A percentile compares a stretch with the other conserved stretches of the same genome.
phyloP scores from a whole-genome alignment of 768 basidiomycete genomes.

The Sporobolomyces phaffii region DNA sequence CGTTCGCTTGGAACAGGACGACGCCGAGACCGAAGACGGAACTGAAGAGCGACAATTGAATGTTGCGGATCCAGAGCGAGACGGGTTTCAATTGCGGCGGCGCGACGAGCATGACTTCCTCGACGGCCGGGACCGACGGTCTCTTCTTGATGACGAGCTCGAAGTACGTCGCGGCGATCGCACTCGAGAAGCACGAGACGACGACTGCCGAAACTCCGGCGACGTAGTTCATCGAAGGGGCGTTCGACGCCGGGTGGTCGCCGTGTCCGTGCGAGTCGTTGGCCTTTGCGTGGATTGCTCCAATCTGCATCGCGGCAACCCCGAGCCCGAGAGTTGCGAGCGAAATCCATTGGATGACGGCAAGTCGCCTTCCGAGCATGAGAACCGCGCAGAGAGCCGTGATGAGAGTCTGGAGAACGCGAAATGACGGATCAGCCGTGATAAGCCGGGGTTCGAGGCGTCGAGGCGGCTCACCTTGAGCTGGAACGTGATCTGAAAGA shows the following conservation, averaged over 20 bases:
- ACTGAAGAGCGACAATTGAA: conserved; percentile 35
- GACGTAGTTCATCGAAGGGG: conserved; percentile 22
- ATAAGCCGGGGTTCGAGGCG: too few species aligned
- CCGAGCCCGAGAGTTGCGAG: conserved; percentile 35
- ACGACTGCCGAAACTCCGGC: conserved; percentile 30
- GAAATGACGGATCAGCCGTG: too few species aligned
- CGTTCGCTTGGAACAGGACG: conserved; percentile 33
- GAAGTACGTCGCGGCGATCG: conserved; percentile 37
- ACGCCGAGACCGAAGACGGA: conserved; percentile 27
- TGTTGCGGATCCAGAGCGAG: conserved; percentile 38
- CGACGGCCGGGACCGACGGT: conserved; percentile 11
- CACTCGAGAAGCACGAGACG: conserved; percentile 36
- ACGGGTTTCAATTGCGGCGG: conserved; percentile 28
- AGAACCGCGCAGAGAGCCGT: conserved; percentile 32
- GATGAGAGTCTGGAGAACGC: conserved; percentile 22
- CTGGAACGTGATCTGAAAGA: conserved; percentile 43
- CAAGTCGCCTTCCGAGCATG: conserved; percentile 36
- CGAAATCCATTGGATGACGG: conserved; percentile 23
- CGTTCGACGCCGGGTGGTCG: neutral
- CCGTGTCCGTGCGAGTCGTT: conserved; percentile 21
- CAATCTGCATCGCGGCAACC: conserved; percentile 36
- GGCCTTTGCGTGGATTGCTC: conserved; percentile 26
- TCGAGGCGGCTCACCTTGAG: too few species aligned
- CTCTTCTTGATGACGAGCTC: conserved; percentile 34
- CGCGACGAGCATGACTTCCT: conserved; percentile 31